A percentile compares a stretch with the other conserved stretches of the same genome.
phyloP scores from a whole-genome alignment of 345 rosid genomes.

The Eucalyptus viminalis region DNA sequence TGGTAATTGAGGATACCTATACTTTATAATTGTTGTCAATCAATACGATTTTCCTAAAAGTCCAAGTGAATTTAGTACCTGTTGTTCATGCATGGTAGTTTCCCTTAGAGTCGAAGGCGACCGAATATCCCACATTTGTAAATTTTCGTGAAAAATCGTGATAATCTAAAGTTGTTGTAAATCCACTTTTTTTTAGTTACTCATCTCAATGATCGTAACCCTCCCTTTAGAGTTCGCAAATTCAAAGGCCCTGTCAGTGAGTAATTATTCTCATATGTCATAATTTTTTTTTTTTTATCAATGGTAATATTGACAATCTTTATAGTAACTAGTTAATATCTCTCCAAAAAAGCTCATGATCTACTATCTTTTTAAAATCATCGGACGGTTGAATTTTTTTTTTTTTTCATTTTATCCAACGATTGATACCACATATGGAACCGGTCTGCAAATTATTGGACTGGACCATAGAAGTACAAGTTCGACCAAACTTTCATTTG shows the following conservation, averaged over 20 bases:
- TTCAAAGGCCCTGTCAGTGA: neutral
- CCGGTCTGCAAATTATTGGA: neutral
- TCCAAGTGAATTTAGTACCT: no score
- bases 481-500: neutral
- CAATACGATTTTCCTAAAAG: neutral
- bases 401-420: neutral
- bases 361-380: neutral
- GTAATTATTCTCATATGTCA: neutral
- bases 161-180: neutral
- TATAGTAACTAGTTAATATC: neutral
- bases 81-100: neutral
- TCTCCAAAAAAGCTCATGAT: neutral
- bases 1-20: neutral
- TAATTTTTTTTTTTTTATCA: neutral
- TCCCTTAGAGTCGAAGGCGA: neutral
- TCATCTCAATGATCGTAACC: neutral
- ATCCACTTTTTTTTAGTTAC: neutral
- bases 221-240: neutral
- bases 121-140: neutral
- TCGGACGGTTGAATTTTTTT: fast-evolving
- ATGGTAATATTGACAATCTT: neutral
- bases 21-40: neutral
- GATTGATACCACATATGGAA: neutral
- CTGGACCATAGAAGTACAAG: neutral
- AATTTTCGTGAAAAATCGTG: neutral